A percentile compares a stretch with the other conserved stretches of the same genome.
Evolutionary conservation across 768 basidiomycete genomes (phyloP).

Genomic region (Boletus reticuloceps): DNA sequence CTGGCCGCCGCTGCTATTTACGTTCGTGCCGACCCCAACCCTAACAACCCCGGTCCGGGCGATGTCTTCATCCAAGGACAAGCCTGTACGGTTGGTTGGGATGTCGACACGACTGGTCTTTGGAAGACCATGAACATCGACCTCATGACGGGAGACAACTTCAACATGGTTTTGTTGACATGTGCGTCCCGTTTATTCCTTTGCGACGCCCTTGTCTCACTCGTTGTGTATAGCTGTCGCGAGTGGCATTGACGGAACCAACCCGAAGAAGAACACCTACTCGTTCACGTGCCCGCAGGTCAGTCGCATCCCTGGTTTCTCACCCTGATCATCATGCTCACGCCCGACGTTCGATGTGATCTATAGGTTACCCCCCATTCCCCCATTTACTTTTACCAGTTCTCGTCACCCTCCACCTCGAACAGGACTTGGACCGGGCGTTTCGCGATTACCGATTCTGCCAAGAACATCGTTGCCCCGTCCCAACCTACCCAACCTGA

Average conservation of each 20-base stretch:
- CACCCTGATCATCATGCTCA: background rate
- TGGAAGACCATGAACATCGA: conserved; percentile 77
- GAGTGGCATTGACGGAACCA: conserved; percentile 58
- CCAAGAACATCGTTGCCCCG: conserved; percentile 46
- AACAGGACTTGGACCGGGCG: conserved; percentile 67
- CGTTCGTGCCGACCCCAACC: conserved; percentile 57
- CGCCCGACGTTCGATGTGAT: background rate
- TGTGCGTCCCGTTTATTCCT: conserved; percentile 41
- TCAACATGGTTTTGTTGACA: conserved; percentile 62
- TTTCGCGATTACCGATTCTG: conserved; percentile 63
- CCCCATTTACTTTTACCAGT: conserved; percentile 81
- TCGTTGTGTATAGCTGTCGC: conserved; percentile 50
- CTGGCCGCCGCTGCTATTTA: conserved; percentile 29
- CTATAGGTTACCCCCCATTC: conserved; percentile 59
- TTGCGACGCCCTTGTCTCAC: background rate
- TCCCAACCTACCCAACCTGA: conserved; percentile 52
- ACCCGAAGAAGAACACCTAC: conserved; percentile 41
- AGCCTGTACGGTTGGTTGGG: conserved; percentile 59
- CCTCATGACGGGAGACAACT: conserved; percentile 79
- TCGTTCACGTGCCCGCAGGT: conserved; percentile 68
- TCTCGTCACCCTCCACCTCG: conserved; percentile 43
- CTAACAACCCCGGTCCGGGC: conserved; percentile 59
- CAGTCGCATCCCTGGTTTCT: conserved; percentile 15
- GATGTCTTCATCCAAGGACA: conserved; percentile 54
- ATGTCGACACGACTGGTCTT: conserved; percentile 48